Percentiles rank a stretch among this genome's conserved stretches.
Evolutionary conservation across 345 rosid species (phyloP).

Genomic region (Fremontodendron californicum): DNA sequence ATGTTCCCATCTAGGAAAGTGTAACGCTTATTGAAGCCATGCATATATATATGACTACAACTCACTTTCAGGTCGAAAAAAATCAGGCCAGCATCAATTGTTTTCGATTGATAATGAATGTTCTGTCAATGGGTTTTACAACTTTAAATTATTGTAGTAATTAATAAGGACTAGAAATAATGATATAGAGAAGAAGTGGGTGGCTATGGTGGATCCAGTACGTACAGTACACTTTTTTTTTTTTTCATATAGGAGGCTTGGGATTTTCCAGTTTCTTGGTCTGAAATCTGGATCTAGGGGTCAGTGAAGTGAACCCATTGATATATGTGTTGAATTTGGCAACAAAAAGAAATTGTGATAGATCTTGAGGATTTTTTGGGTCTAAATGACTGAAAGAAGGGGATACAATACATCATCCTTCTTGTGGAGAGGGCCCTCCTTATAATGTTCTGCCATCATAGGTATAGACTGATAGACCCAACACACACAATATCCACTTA

Average conservation of each 20-base stretch:
- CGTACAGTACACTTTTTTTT: background rate
- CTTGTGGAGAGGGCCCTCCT: constrained; percentile 21
- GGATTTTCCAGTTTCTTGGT: background rate
- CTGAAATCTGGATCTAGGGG: background rate
- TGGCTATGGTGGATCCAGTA: background rate
- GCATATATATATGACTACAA: background rate
- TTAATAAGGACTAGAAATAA: background rate
- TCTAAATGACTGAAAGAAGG: constrained; percentile 21
- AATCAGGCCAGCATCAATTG: background rate
- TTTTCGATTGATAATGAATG: background rate
- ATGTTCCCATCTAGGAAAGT: background rate
- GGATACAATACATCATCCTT: constrained; percentile 28
- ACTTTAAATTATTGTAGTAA: background rate
- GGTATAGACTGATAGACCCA: background rate
- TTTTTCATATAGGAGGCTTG: background rate
- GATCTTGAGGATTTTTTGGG: constrained; percentile 7
- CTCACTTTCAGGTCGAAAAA: background rate
- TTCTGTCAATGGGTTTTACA: background rate
- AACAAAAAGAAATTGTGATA: background rate
- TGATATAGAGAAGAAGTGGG: background rate
- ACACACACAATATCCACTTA: no score
- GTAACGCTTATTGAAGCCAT: background rate
- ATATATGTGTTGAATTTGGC: constrained; percentile 29
- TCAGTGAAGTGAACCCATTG: background rate
- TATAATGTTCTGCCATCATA: constrained; percentile 13